These are phyloP conservation scores for Botrytis sinoallii DNA, from an alignment of 2,329 filamentous ascomycete species.

Conservation along the genomic window DNA sequence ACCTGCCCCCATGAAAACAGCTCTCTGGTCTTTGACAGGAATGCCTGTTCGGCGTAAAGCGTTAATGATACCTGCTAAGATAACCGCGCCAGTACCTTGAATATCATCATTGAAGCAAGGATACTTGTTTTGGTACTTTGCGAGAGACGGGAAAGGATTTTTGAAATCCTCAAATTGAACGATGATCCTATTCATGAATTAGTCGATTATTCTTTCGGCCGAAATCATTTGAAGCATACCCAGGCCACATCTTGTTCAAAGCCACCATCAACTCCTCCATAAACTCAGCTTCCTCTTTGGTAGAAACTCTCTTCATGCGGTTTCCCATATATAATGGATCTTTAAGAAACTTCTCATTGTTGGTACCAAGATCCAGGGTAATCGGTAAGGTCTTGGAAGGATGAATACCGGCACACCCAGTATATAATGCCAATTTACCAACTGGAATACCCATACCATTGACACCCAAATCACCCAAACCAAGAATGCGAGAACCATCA, in stretches of 20 bases:
- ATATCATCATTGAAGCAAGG: conserved; percentile 91
- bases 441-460: conserved; percentile 81
- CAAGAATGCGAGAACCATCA: conserved; percentile 63
- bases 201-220: conserved; percentile 45
- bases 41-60: conserved; percentile 65
- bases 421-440: conserved; percentile 78
- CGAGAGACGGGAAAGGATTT: conserved; percentile 54
- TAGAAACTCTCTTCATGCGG: conserved; percentile 61
- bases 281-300: conserved; percentile 70
- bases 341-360: conserved; percentile 70
- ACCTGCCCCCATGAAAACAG: conserved; percentile 77
- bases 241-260: conserved; percentile 67
- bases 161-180: conserved; percentile 78
- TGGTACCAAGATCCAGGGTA: conserved; percentile 79
- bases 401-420: conserved; percentile 81
- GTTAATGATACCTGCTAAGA: conserved; percentile 75
- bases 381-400: conserved; percentile 77
- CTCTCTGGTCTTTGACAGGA: conserved; percentile 63
- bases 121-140: conserved; percentile 70
- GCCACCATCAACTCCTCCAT: conserved; percentile 70
- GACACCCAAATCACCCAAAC: conserved; percentile 83
- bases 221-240: conserved; percentile 59
- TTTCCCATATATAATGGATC: conserved; percentile 80
- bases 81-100: conserved; percentile 84
- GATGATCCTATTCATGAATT: conserved; percentile 19